Percentiles rank a stretch among this genome's conserved stretches.
phyloP scores from a whole-genome alignment of 257 asterid genomes.

The Solanum microdontum region DNA sequence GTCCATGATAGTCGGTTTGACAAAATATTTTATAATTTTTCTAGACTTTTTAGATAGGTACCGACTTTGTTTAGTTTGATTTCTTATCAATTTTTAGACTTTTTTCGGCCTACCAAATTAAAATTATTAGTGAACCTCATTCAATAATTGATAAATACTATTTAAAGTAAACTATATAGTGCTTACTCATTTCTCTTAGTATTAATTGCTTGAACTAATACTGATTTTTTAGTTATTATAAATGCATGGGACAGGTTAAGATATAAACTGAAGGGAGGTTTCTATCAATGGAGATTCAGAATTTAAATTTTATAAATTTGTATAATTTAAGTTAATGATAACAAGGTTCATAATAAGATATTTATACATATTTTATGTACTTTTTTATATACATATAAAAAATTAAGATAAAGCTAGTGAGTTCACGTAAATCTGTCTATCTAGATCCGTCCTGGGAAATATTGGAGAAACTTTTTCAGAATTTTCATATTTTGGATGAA shows the following conservation, averaged over 20 bases:
- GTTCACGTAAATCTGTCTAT: background rate
- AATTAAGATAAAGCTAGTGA: background rate
- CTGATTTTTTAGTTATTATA: background rate
- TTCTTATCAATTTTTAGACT: background rate
- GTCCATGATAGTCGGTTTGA: slow-evolving; percentile 51
- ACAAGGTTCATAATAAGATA: no score
- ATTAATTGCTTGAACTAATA: background rate
- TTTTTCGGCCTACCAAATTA: slow-evolving; percentile 1
- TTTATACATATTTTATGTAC: background rate
- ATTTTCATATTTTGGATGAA: background rate
- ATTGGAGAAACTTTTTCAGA: background rate
- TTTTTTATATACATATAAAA: no score
- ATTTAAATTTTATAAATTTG: background rate
- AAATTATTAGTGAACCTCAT: background rate
- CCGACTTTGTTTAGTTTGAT: background rate
- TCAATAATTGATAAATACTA: background rate
- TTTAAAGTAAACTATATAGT: background rate
- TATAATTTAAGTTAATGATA: background rate
- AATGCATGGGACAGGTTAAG: background rate
- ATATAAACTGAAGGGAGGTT: background rate
- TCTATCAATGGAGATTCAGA: rapidly evolving
- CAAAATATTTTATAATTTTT: background rate
- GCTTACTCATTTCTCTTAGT: background rate
- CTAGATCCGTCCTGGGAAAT: background rate
- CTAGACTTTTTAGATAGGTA: background rate